Evolutionary conservation across 495 filamentous ascomycete genomes (phyloP).

Genomic region (Annulohypoxylon moriforme): DNA sequence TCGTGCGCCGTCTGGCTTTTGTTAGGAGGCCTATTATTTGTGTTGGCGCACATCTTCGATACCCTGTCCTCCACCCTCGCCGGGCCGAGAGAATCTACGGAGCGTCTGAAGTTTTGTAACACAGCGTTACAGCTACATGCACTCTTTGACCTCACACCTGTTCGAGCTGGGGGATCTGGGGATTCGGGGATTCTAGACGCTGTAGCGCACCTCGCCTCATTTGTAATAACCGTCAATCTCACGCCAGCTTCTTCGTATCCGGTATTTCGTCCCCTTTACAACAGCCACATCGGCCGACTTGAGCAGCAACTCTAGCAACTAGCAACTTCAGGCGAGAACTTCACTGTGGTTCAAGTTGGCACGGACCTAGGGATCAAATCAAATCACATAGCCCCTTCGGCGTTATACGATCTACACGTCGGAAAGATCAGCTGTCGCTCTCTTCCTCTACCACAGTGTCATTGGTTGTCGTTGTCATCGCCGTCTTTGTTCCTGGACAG

Average conservation of each 20-base stretch:
- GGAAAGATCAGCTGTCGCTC: slow-evolving; percentile 19
- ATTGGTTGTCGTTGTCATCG: neutral
- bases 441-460: neutral
- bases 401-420: slow-evolving; percentile 25
- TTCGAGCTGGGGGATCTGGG: slow-evolving; percentile 18
- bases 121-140: slow-evolving; percentile 31
- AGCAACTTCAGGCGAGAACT: slow-evolving; percentile 8
- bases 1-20: slow-evolving; percentile 1
- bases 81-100: slow-evolving; percentile 16
- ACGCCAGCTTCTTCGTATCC: slow-evolving; percentile 16
- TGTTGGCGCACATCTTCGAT: slow-evolving; percentile 28
- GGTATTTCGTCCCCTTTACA: slow-evolving; percentile 11
- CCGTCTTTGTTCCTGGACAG: slow-evolving; percentile 28
- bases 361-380: slow-evolving; percentile 30
- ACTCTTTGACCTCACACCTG: slow-evolving; percentile 34
- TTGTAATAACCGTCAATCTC: neutral
- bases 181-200: slow-evolving; percentile 5
- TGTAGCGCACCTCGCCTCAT: slow-evolving; percentile 14
- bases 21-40: slow-evolving; percentile 19
- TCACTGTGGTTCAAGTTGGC: slow-evolving; percentile 12
- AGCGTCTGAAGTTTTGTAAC: slow-evolving; percentile 37
- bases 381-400: slow-evolving; percentile 17
- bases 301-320: slow-evolving; percentile 8
- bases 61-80: slow-evolving; percentile 26
- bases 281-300: slow-evolving; percentile 3